Evolutionary conservation across 352 stramenopile species (phyloP), one percentile per base, ranked within the genome.

Genomic region (Phytophthora capsici): DNA sequence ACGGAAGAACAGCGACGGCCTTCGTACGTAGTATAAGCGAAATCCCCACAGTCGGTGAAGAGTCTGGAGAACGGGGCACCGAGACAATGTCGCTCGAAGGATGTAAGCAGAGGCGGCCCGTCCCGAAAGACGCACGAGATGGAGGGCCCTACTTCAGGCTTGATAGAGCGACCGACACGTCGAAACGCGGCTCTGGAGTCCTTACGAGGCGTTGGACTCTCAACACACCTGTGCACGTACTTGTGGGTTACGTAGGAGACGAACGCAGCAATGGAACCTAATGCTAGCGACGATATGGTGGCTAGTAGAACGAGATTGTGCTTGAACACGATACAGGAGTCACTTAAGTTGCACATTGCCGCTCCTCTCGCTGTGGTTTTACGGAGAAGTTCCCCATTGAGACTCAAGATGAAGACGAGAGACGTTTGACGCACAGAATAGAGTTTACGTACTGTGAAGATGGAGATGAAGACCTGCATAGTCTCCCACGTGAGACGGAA

Each of bases 291-390:
- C 6, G 48, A 30, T 6, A 26, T n/a, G 20, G 41, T 34, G 14
- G 38, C 40, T n/a, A 59, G 20, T 3, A 66, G 20, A 19, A 55
- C 48, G 12, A 66, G 19, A 13, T 66, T 66, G 49, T 55, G 26
- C 48, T 53, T 59, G 30, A 66, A 66, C 6, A 59, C 49, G 48
- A 66, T 52, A 16, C 57, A 66, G n/a, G 58, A 59, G 32, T 66
- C 58, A 22, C 48, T 66, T 19, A 66, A 48, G 4, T 50, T 57
- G 32, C 58, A 66, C 44, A 48, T 46, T 2, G 46, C 47, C n/a
- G 57, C 48, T 7, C 48, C 57, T 5, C 48, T 38, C n/a, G 26
- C 58, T 14, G 38, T 66, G 8, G 58, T 60, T 25, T 66, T 66
- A 5, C 58, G 38, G 17, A 66, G 44, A 10, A 66, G 49, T n/a